Evolutionary conservation across 1,284 basidiomycete species (phyloP), one percentile per base, ranked within the genome.

Genomic region (Porodaedalea pini): DNA sequence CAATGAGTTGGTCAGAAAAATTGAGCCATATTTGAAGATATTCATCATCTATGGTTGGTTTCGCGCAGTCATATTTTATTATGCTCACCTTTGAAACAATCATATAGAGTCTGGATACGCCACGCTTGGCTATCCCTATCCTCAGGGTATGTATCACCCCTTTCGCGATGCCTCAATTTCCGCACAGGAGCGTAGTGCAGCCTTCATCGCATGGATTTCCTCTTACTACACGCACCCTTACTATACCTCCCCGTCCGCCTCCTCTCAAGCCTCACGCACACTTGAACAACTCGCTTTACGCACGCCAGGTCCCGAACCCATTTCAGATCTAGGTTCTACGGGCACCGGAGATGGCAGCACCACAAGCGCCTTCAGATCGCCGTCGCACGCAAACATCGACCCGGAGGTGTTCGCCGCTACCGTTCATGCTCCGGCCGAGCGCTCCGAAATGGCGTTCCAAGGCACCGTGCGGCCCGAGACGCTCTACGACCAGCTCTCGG

Each of bases 11-110:
- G 17, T 45, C 15, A 32, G 11, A 8, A 52, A 45, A 25, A 50
- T 57, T 40, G 5, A 31, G 41, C 31, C 31, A 13, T 52, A 51
- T 31, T 40, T 57, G 6, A 52, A 34, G 34, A 57, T 31, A 4
- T 43, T 53, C 34, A 34, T 57, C 50, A 45, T 57, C 1, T 57
- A 57, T 25, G 56, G 56, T 57, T 15, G n/a, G 49, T 48, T 27
- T 21, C 13, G 13, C 32, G 11, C 10, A 17, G 25, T 15, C n/a
- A 10, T 23, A 7, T 32, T 40, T 4, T 41, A 25, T 55, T 13
- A 1, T 15, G 8, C 23, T 25, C 19, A n/a, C 11, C 11, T 23
- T 34, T 8, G 6, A n/a, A 31, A 32, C n/a, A 17, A 36, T 25
- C 32, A 47, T 31, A 57, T 29, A 57, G 56, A 57, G 5, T 45